phyloP scores from a whole-genome alignment of 306 rosid species.

The Vachellia collinsii region DNA sequence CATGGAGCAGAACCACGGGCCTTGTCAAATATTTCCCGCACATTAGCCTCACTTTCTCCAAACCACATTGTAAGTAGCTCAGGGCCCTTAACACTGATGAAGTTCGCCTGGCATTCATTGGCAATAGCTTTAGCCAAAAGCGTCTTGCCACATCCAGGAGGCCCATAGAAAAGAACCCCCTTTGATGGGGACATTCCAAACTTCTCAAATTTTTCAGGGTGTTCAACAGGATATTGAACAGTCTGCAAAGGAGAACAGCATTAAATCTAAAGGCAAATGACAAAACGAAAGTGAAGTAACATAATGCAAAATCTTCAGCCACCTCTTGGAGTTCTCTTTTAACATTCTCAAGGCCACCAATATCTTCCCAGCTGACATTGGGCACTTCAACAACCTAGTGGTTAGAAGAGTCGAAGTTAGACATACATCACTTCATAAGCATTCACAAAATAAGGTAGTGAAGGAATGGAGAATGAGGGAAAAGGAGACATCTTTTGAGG shows the following conservation, averaged over 20 bases:
- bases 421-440: background rate
- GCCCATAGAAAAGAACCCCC: constrained; percentile 49
- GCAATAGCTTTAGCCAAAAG: constrained; percentile 37
- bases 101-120: constrained; percentile 46
- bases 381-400: constrained; percentile 80
- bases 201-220: constrained; percentile 43
- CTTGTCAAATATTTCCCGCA: constrained; percentile 23
- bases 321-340: constrained; percentile 86
- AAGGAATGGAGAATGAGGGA: background rate
- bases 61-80: constrained; percentile 28
- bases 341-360: constrained; percentile 81
- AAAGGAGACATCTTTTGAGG: background rate
- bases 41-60: constrained; percentile 30
- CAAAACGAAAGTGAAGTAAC: background rate
- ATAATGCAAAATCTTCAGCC: background rate
- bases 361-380: constrained; percentile 70
- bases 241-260: constrained; percentile 48
- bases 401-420: constrained; percentile 25
- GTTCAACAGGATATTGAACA: constrained; percentile 82
- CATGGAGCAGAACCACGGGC: constrained; percentile 26
- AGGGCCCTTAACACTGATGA: constrained; percentile 17
- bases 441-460: background rate
- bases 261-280: background rate
- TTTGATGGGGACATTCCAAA: constrained; percentile 24
- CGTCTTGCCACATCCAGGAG: constrained; percentile 37